A percentile compares a stretch with the other conserved stretches of the same genome.
Evolutionary conservation across 2,329 filamentous ascomycete species (phyloP).

Genomic region (Fusarium decemcellulare): DNA sequence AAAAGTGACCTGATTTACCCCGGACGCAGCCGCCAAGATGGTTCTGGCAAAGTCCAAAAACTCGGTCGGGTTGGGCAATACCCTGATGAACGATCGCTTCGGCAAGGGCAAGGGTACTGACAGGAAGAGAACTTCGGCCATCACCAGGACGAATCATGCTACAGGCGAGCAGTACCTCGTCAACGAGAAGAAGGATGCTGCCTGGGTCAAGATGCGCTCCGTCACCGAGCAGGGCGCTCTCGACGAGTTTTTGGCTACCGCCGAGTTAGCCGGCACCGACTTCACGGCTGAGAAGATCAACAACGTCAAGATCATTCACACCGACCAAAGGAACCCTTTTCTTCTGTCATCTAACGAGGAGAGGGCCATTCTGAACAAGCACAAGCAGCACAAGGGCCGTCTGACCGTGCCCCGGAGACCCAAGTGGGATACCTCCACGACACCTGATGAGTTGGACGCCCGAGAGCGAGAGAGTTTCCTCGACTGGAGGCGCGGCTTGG

Average conservation of each 20-base stretch:
- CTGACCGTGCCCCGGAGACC: slow-evolving; percentile 93
- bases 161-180: slow-evolving; percentile 94
- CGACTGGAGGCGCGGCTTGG: slow-evolving; percentile 90
- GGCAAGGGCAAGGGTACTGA: slow-evolving; percentile 91
- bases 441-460: slow-evolving; percentile 83
- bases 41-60: slow-evolving; percentile 91
- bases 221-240: slow-evolving; percentile 97
- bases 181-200: slow-evolving; percentile 89
- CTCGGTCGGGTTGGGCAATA: slow-evolving; percentile 93
- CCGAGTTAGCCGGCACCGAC: slow-evolving; percentile 96
- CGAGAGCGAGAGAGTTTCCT: slow-evolving; percentile 86
- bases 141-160: slow-evolving; percentile 79
- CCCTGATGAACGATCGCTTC: slow-evolving; percentile 98
- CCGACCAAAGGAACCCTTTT: slow-evolving; percentile 96
- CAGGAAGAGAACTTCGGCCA: slow-evolving; percentile 76
- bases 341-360: slow-evolving; percentile 90
- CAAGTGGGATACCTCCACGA: slow-evolving; percentile 89
- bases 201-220: slow-evolving; percentile 99
- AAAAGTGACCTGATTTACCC: slow-evolving; percentile 8
- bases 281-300: slow-evolving; percentile 99
- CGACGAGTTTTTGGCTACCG: slow-evolving; percentile 96
- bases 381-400: slow-evolving; percentile 82
- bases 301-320: slow-evolving; percentile 98
- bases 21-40: slow-evolving; percentile 59
- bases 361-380: slow-evolving; percentile 82